Evolutionary conservation across 495 filamentous ascomycete species (phyloP).

Genomic region (Choiromyces venosus): DNA sequence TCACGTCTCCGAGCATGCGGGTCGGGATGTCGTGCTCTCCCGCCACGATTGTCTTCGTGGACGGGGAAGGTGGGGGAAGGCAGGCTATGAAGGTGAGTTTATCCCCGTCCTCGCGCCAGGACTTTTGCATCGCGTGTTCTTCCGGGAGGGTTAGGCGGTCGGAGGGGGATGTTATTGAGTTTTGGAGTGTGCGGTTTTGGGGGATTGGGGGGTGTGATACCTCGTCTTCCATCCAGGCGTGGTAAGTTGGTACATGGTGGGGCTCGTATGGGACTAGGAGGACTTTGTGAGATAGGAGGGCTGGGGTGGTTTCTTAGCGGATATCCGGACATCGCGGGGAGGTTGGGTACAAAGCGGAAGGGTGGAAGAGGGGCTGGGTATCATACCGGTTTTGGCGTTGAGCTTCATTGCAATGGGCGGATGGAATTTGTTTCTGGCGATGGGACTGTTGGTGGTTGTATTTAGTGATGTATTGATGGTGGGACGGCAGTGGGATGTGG

Average conservation of each 20-base stretch:
- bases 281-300: conserved; percentile 58
- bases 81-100: conserved; percentile 71
- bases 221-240: conserved; percentile 85
- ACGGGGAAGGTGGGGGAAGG: conserved; percentile 37
- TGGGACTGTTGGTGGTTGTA: neutral
- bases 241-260: conserved; percentile 75
- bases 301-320: conserved; percentile 44
- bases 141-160: conserved; percentile 69
- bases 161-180: conserved; percentile 80
- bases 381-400: conserved; percentile 48
- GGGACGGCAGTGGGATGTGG: neutral
- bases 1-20: conserved; percentile 78
- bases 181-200: conserved; percentile 52
- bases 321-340: neutral
- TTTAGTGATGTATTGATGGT: neutral
- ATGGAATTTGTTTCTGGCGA: neutral
- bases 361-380: neutral
- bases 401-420: conserved; percentile 40
- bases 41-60: neutral
- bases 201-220: conserved; percentile 45
- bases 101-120: conserved; percentile 70
- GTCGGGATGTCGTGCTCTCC: conserved; percentile 49
- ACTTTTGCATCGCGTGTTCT: conserved; percentile 78
- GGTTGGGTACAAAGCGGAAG: neutral
- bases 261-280: conserved; percentile 78